phyloP scores from a whole-genome alignment of 2,329 filamentous ascomycete genomes.

The Pyrenophora graminea region DNA sequence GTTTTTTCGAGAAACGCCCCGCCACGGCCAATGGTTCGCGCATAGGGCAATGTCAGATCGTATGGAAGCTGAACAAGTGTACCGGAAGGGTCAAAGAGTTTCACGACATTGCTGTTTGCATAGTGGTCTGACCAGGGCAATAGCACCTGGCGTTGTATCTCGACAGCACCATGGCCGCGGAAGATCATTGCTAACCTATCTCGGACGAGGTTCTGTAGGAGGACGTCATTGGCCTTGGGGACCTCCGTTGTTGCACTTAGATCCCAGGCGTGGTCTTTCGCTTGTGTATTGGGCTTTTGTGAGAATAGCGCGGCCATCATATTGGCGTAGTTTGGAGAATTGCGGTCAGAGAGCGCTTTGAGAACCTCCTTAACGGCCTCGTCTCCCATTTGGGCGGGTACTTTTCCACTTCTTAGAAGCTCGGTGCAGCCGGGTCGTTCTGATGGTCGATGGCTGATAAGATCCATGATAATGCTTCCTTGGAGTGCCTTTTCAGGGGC shows the following conservation, averaged over 20 bases:
- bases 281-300: constrained; percentile 69
- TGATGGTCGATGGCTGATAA: constrained; percentile 81
- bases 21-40: constrained; percentile 77
- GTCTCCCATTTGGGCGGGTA: constrained; percentile 90
- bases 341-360: constrained; percentile 77
- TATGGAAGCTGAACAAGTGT: constrained; percentile 93
- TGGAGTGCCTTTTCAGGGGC: constrained; percentile 70
- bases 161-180: constrained; percentile 84
- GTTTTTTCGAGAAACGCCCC: constrained; percentile 70
- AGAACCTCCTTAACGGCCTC: constrained; percentile 85
- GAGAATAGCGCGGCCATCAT: constrained; percentile 86
- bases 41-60: constrained; percentile 87
- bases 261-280: constrained; percentile 69
- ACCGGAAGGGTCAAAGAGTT: constrained; percentile 79
- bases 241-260: constrained; percentile 41
- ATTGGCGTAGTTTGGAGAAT: constrained; percentile 86
- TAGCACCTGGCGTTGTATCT: constrained; percentile 72
- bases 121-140: constrained; percentile 86
- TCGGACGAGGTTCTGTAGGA: constrained; percentile 75
- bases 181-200: constrained; percentile 78
- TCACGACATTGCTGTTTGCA: constrained; percentile 68
- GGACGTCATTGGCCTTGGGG: constrained; percentile 58
- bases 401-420: constrained; percentile 79
- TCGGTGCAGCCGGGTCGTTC: constrained; percentile 82
- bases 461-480: constrained; percentile 74